Evolutionary conservation across 164 flowering plant genomes (phyloP), one percentile per base, ranked within the genome.

Genomic region (Stephania yunnanensis): DNA sequence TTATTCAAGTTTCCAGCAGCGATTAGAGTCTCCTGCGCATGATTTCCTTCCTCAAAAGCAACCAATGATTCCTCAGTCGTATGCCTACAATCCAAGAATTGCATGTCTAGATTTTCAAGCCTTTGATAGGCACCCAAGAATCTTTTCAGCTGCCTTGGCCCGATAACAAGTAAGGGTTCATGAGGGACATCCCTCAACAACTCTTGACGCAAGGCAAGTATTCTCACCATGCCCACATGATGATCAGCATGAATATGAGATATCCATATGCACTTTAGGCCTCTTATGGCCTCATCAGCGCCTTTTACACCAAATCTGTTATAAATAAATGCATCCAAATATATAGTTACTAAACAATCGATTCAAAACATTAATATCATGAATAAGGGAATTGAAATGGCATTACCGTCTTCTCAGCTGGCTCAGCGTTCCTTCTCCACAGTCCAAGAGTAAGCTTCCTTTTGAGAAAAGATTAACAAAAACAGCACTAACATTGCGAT

Each of bases 161-260:
- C 99, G 31, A 96, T 80, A 74, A 96, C 99, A 73, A 91, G 83
- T 72, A 92, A 55, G 2, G 97, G 95, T 71, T 92, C 92, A 77
- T 92, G 99, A 46, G 92, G 85, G 10, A 81, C 74, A 19, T 79
- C 88, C 78, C 82, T 85, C 72, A 94, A 76, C 71, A 96, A 77
- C 74, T 92, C 84, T 68, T 85, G 80, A n/a, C 99, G 82, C 44
- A 83, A 84, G 68, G 99, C 88, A 79, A 96, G 99, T 73, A 96
- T 86, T 82, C 98, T 86, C 36, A 97, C 93, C n/a, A 96, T 82
- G 66, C 99, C 99, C 0, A 94, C 78, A 72, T 96, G 99, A 82
- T 96, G 99, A 85, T 96, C 99, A 7, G 97, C 99, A 80, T 96
- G 99, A 78, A 96, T 96, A 77, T 96, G 99, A 68, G 99, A 96